phyloP scores from a whole-genome alignment of 441 rosid genomes.

The Populus tomentosa region DNA sequence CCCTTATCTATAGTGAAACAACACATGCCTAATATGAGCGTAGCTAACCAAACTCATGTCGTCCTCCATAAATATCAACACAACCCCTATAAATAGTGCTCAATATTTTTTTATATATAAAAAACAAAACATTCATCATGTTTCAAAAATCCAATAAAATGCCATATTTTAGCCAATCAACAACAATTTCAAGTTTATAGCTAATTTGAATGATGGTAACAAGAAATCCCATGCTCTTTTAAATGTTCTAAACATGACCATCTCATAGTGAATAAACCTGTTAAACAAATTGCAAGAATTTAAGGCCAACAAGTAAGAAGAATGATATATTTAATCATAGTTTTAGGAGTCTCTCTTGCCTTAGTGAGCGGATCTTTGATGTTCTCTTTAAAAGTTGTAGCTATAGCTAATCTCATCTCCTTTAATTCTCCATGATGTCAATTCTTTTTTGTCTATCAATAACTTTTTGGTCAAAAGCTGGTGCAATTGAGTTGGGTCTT shows the following conservation, averaged over 20 bases:
- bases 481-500: conserved; percentile 48
- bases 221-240: conserved; percentile 61
- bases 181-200: conserved; percentile 32
- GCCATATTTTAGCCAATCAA: conserved; percentile 87
- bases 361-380: conserved; percentile 26
- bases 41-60: too few species aligned
- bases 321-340: not conserved
- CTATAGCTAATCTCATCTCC: conserved; percentile 34
- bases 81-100: not conserved
- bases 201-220: conserved; percentile 43
- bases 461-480: conserved; percentile 73
- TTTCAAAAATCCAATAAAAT: conserved; percentile 11
- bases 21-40: too few species aligned
- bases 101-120: not conserved
- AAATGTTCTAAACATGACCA: conserved; percentile 64
- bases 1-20: too few species aligned
- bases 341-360: conserved; percentile 25
- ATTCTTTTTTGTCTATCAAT: conserved; percentile 61
- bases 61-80: too few species aligned
- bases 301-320: not conserved
- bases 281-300: conserved; percentile 20
- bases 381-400: conserved; percentile 23
- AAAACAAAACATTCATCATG: not conserved
- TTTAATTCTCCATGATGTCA: conserved; percentile 42
- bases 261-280: conserved; percentile 78